Conservation (phyloP, 2,329 filamentous ascomycete genomes). For the Purpureocillium takamizusanense region DNA sequence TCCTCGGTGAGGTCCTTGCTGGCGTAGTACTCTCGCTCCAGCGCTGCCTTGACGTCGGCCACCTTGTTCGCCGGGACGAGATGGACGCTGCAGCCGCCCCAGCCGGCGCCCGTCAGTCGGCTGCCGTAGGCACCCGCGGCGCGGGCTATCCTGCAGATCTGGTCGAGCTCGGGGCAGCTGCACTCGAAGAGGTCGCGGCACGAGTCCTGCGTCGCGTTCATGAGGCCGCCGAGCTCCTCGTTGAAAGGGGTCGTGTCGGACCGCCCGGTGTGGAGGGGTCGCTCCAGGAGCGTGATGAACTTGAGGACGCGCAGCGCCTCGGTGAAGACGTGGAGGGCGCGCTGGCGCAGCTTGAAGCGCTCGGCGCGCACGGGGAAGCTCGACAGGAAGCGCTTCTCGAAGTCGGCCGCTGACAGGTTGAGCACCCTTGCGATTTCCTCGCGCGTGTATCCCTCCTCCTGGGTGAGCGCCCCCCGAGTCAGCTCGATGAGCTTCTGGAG, state of each 20-base stretch:
- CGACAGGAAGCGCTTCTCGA: conserved; percentile 73
- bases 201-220: conserved; percentile 84
- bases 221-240: conserved; percentile 63
- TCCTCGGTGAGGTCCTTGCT: conserved; percentile 58
- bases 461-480: conserved; percentile 60
- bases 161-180: conserved; percentile 85
- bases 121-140: conserved; percentile 75
- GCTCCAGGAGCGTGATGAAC: conserved; percentile 71
- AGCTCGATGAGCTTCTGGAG: conserved; percentile 64
- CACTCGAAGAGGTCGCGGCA: conserved; percentile 86
- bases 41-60: conserved; percentile 63
- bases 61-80: conserved; percentile 80
- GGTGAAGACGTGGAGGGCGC: conserved; percentile 81
- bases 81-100: conserved; percentile 95
- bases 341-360: conserved; percentile 77
- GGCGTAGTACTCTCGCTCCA: conserved; percentile 75
- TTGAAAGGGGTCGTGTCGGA: conserved; percentile 55
- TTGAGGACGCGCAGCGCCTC: conserved; percentile 80
- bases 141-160: conserved; percentile 72
- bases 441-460: conserved; percentile 79
- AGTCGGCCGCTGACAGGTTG: conserved; percentile 56
- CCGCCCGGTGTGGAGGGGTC: conserved; percentile 25
- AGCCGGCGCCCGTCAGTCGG: conserved; percentile 84
- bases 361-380: conserved; percentile 85
- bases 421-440: conserved; percentile 73